Conservation (phyloP, 768 basidiomycete species). For the Boletus insuetus region DNA sequence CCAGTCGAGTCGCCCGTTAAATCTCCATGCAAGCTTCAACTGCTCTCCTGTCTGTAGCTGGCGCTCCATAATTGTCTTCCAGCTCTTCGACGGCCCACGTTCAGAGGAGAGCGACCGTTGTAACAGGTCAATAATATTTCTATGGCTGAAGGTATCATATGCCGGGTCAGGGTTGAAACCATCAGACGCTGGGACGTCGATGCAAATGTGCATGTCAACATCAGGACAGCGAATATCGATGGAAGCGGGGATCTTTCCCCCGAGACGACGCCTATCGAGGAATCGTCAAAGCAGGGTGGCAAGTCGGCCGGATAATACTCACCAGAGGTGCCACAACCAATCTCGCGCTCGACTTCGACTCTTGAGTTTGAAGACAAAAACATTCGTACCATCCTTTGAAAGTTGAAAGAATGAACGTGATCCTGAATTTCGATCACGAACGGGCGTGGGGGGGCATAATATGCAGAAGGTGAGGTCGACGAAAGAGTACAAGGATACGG, state of each 20-base stretch:
- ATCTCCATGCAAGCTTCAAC: constrained; percentile 78
- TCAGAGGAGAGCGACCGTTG: constrained; percentile 51
- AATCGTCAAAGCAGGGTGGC: neutral
- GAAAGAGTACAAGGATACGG: constrained; percentile 83
- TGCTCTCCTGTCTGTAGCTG: constrained; percentile 52
- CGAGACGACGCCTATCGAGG: constrained; percentile 60
- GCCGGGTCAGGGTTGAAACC: constrained; percentile 36
- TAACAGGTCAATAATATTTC: constrained; percentile 64
- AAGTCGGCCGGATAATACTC: constrained; percentile 6
- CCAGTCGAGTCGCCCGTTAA: constrained; percentile 80
- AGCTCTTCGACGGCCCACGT: constrained; percentile 40
- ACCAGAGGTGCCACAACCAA: constrained; percentile 92
- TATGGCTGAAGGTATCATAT: constrained; percentile 52
- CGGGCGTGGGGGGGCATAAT: constrained; percentile 56
- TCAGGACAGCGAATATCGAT: constrained; percentile 72
- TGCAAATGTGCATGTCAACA: constrained; percentile 61
- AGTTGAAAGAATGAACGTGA: constrained; percentile 49
- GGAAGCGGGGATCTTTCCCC: constrained; percentile 62
- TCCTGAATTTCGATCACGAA: constrained; percentile 37
- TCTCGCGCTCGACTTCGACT: constrained; percentile 76
- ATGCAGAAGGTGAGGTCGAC: constrained; percentile 83
- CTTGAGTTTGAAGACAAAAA: constrained; percentile 84
- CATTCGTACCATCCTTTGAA: constrained; percentile 66
- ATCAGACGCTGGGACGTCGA: constrained; percentile 60
- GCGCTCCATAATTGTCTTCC: constrained; percentile 57